Evolutionary conservation across 208 protist genomes (phyloP).

Genomic region (Jaenimonas drosophilae): DNA sequence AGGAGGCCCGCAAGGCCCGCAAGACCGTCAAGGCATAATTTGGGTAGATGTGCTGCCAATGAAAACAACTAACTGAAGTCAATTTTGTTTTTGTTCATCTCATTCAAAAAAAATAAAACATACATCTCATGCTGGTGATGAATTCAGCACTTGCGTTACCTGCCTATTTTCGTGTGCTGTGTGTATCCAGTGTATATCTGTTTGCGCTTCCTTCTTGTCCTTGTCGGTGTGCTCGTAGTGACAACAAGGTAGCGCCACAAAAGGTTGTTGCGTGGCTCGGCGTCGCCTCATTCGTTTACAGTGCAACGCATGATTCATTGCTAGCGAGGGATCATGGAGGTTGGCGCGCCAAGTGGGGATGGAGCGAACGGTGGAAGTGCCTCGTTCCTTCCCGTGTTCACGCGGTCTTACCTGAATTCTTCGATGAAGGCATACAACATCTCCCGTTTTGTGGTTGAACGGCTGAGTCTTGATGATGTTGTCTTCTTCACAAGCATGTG

Average conservation of each 20-base stretch:
- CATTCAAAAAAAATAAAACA: neutral
- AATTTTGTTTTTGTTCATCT: conserved; percentile 5
- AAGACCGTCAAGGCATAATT: neutral
- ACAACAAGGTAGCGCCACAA: too few species aligned
- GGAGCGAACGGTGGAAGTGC: conserved; percentile 8
- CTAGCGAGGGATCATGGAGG: too few species aligned
- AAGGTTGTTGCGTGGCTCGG: too few species aligned
- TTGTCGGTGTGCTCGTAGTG: too few species aligned
- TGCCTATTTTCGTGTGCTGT: too few species aligned
- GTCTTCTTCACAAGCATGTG: conserved; percentile 62
- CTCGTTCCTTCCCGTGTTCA: conserved; percentile 28
- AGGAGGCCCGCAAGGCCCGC: neutral
- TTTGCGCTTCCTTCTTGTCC: conserved; percentile 6
- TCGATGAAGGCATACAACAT: conserved; percentile 60
- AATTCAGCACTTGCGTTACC: too few species aligned
- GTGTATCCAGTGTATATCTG: too few species aligned
- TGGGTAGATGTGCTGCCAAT: neutral
- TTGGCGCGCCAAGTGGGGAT: conserved; percentile 12
- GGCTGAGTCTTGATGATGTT: conserved; percentile 36
- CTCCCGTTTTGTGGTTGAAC: conserved; percentile 44
- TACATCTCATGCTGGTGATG: too few species aligned
- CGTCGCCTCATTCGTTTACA: too few species aligned
- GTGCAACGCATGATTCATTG: too few species aligned
- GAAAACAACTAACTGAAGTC: conserved; percentile 4
- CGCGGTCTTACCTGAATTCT: conserved; percentile 34